These are phyloP conservation scores for Mollisiaceae sp. DNA, from an alignment of 2,329 filamentous ascomycete species.

Conservation along the genomic window DNA sequence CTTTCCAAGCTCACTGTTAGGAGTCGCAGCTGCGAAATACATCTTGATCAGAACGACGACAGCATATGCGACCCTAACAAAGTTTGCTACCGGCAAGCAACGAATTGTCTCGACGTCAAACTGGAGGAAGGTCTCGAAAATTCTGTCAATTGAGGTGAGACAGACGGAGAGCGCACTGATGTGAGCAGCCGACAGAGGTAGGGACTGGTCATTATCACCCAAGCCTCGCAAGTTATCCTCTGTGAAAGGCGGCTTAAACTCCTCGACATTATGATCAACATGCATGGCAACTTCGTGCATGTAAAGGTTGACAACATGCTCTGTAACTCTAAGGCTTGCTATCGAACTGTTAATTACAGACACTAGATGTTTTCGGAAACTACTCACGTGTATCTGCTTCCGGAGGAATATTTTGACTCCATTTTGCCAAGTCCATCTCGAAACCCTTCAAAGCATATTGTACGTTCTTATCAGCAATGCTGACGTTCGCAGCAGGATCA, in stretches of 20 bases:
- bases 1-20: constrained; percentile 69
- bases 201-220: constrained; percentile 23
- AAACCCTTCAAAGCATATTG: constrained; percentile 59
- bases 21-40: constrained; percentile 63
- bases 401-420: constrained; percentile 49
- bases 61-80: constrained; percentile 61
- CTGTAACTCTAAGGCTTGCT: constrained; percentile 56
- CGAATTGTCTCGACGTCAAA: constrained; percentile 54
- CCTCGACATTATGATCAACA: constrained; percentile 59
- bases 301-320: constrained; percentile 59
- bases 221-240: constrained; percentile 37
- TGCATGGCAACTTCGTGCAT: constrained; percentile 65
- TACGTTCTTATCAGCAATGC: constrained; percentile 59
- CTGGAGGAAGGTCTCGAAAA: constrained; percentile 56
- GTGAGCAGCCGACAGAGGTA: constrained; percentile 45
- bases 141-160: constrained; percentile 56
- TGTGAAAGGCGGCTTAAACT: constrained; percentile 49
- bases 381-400: constrained; percentile 43
- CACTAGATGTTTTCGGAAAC: not conserved
- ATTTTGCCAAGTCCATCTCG: constrained; percentile 56
- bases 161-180: constrained; percentile 58
- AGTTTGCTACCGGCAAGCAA: constrained; percentile 54
- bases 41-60: constrained; percentile 64
- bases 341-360: constrained; percentile 24
- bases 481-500: constrained; percentile 47